Percentiles rank a stretch among this genome's conserved stretches.
Conservation (phyloP, 2,329 filamentous ascomycete genomes). For the Trematosphaeria pertusa region DNA sequence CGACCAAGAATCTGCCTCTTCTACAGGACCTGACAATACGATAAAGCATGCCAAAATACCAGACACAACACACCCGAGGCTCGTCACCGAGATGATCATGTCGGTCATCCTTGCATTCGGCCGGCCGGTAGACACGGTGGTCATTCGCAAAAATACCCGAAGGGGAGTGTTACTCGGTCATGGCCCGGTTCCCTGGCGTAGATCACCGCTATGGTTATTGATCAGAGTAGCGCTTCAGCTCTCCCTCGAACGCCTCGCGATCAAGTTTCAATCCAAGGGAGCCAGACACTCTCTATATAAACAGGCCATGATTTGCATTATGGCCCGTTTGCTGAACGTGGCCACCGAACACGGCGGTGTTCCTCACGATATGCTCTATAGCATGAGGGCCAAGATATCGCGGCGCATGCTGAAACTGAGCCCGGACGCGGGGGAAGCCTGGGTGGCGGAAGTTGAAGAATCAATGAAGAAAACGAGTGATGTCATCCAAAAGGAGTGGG, state of each 20-base stretch:
- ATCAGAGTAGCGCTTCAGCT: conserved; percentile 58
- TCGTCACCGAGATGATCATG: conserved; percentile 60
- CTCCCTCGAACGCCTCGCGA: conserved; percentile 9
- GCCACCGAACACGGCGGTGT: no score
- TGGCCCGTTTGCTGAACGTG: no score
- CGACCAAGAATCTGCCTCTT: conserved; percentile 35
- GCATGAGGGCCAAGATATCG: no score
- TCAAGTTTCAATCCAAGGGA: no score
- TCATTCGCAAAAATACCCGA: conserved; percentile 58
- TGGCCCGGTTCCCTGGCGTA: conserved; percentile 51
- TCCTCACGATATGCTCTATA: no score
- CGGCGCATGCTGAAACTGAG: no score
- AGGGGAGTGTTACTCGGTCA: conserved; percentile 59
- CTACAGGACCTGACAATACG: conserved; percentile 38
- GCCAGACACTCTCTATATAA: neutral
- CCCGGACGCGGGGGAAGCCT: no score
- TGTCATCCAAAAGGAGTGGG: no score
- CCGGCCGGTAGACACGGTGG: conserved; percentile 5
- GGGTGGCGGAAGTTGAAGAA: no score
- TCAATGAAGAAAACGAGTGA: no score
- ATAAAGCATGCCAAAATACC: conserved; percentile 49
- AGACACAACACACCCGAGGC: conserved; percentile 56
- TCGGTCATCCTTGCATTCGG: conserved; percentile 48
- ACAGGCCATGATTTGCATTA: no score
- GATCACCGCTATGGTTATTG: conserved; percentile 61